phyloP scores from a whole-genome alignment of 371 early-diverging fungal genomes.

The Zychaea mexicana region DNA sequence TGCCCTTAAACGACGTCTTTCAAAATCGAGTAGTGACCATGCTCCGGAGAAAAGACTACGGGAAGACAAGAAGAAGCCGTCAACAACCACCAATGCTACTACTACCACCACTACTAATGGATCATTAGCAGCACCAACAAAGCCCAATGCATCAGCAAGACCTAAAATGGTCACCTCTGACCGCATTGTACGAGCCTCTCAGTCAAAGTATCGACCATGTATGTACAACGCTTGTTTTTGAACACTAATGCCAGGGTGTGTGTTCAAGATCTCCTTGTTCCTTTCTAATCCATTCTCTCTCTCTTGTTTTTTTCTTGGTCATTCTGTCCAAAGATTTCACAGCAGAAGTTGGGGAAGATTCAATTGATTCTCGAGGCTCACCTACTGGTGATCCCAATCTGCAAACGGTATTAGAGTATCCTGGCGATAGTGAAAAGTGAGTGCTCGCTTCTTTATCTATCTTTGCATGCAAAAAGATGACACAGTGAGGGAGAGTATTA shows the following conservation, averaged over 20 bases:
- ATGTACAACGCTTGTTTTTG: constrained; percentile 14
- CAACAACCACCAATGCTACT: neutral
- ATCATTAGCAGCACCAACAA: no score
- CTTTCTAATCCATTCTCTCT: neutral
- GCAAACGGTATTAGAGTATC: constrained; percentile 41
- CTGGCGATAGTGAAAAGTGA: constrained; percentile 40
- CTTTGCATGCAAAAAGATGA: neutral
- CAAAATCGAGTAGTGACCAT: constrained; percentile 9
- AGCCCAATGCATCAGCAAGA: neutral
- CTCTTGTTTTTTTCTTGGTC: constrained; percentile 4
- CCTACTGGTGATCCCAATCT: constrained; percentile 34
- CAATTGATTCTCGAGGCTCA: constrained; percentile 34
- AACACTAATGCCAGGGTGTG: neutral
- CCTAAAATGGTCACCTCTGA: constrained; percentile 45
- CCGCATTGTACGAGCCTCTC: constrained; percentile 45
- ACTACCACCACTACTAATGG: neutral
- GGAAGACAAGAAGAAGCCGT: neutral
- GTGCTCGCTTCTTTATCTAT: constrained; percentile 4
- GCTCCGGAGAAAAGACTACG: constrained; percentile 13
- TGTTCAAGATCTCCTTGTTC: neutral
- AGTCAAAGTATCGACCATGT: constrained; percentile 51
- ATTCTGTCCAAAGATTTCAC: constrained; percentile 19
- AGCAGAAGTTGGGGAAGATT: constrained; percentile 21
- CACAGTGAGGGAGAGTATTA: no score
- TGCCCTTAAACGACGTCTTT: constrained; percentile 19